Evolutionary conservation across 768 basidiomycete species (phyloP), one percentile per base, ranked within the genome.

Genomic region (Lentinula aciculospora): DNA sequence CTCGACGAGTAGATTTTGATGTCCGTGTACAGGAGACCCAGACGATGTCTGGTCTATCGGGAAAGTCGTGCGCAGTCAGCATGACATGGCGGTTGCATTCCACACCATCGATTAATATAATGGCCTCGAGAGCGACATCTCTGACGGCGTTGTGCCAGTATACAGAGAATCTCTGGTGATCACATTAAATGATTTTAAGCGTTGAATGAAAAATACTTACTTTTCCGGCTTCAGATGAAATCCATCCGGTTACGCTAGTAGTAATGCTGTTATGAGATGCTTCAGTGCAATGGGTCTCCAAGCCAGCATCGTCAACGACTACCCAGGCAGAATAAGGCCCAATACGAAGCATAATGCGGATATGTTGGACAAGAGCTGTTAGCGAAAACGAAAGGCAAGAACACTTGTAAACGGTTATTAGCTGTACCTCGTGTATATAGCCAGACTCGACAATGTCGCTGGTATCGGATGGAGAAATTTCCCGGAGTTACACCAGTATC

Each of bases 61-160:
- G 42, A 36, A 56, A 56, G 7, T 56, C 45, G 25, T 1, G 17
- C 45, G 54, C 54, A 32, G 27, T 12, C 3, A 56, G 23, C 54
- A 56, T 56, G 10, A 56, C 34, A 45, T 56, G 54, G 27, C 54
- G 54, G n/a, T 45, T 47, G 32, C 54, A 56, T 45, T 45, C 54
- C 12, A 56, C 42, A 12, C 54, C 54, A 19, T 56, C 54, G 19
- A 56, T 56, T 3, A 6, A 45, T 19, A 56, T 29, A 19, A 45
- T 32, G 29, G 54, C 54, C 32, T 56, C 42, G 15, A 56, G 54
- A 31, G 28, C 32, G 6, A 34, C n/a, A 23, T 45, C 54, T 56
- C 54, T 39, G 2, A 19, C 21, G 4, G 40, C 54, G n/a, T 56
- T 56, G 19, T 45, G 32, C 42, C 54, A 56, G 7, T n/a, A 23